Evolutionary conservation across 305 asterid genomes (phyloP), one percentile per base, ranked within the genome.

Genomic region (Solanum aculeatissimum): DNA sequence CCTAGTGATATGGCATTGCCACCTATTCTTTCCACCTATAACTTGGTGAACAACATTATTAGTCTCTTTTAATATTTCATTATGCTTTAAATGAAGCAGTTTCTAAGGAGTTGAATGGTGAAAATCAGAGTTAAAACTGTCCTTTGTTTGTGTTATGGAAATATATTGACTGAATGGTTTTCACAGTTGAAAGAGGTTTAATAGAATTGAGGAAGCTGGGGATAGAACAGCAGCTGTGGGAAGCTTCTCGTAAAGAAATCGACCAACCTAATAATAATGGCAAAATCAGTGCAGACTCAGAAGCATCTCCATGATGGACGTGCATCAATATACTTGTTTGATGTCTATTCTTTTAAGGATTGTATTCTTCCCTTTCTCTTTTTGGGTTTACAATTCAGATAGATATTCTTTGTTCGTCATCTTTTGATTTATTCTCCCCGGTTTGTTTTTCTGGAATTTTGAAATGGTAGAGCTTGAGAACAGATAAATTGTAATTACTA

Each of bases 151-250:
- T 15, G 81, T 74, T 7, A 21, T 23, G 47, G 21, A 12, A 43
- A 15, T 13, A 12, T 43, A 16, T 74, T 18, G 84, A 45, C 35
- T 15, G 43, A 27, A 49, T 47, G 2, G 19, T 35, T 86, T 70
- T 81, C 3, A 53, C 95, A 94, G 99, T 92, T 85, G 99, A 95
- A 89, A 91, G 98, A 90, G 96, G 99, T 35, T 86, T 95, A 82
- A 91, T 80, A 4, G 98, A 96, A 92, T 90, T 96, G 86, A 91
- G 95, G 92, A 96, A 94, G 87, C 88, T 96, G 95, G 98, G 99
- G 68, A 93, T 96, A 45, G 98, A 96, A 88, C 99, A 93, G 80
- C 98, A 92, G 90, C 91, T 96, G 70, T 96, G 99, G 99, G 98
- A 96, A 87, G 97, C 98, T 16, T 96, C 99, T 14, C 92, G 99